Conservation (phyloP, 192 early-diverging fungal species). For the Gaertneriomyces sp. region DNA sequence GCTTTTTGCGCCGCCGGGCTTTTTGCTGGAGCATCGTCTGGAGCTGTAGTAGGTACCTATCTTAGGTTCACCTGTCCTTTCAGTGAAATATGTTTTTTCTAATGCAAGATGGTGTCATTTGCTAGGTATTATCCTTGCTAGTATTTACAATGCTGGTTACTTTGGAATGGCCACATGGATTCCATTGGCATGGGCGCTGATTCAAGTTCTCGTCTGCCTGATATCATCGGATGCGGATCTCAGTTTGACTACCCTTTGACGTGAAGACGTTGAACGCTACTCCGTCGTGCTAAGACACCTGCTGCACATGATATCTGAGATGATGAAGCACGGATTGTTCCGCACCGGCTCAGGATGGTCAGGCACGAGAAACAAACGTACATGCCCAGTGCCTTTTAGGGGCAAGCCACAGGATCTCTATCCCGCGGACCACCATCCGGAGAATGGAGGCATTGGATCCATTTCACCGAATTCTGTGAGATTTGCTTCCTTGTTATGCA, state of each 20-base stretch:
- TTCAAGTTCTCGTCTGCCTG: conserved; percentile 60
- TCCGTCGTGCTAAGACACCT: too few relatives aligned
- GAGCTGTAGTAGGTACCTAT: conserved; percentile 43
- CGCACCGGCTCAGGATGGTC: too few relatives aligned
- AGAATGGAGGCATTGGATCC: too few relatives aligned
- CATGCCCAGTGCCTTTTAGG: too few relatives aligned
- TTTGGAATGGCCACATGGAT: conserved; percentile 73
- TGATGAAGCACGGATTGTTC: too few relatives aligned
- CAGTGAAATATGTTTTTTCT: background rate
- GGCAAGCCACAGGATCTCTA: too few relatives aligned
- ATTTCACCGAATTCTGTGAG: too few relatives aligned
- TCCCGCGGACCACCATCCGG: too few relatives aligned
- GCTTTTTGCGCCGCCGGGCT: conserved; percentile 39
- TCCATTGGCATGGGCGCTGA: conserved; percentile 65
- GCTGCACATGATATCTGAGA: too few relatives aligned
- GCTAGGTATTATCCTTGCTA: conserved; percentile 55
- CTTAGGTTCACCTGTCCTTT: background rate
- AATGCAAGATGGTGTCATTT: background rate
- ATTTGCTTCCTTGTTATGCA: too few relatives aligned
- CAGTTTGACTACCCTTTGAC: conserved; percentile 19
- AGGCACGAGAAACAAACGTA: too few relatives aligned
- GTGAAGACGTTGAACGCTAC: too few relatives aligned
- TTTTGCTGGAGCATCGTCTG: conserved; percentile 40
- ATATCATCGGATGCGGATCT: conserved; percentile 34
- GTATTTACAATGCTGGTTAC: conserved; percentile 58